These are phyloP conservation scores for Micractinium sp. DNA, from an alignment of 139 green algal species.

Conservation along the genomic window DNA sequence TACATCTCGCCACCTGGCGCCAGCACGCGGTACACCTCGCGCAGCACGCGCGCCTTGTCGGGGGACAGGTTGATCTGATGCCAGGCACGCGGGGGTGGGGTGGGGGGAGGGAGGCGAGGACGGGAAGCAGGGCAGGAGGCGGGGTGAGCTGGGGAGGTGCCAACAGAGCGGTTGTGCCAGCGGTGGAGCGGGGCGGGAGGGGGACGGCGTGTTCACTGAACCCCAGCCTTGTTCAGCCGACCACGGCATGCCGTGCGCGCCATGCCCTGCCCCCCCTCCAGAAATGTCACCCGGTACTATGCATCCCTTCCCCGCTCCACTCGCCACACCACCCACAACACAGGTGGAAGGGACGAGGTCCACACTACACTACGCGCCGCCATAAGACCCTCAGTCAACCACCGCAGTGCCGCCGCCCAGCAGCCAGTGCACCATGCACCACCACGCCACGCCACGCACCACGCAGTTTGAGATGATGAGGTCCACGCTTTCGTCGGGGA, in stretches of 20 bases:
- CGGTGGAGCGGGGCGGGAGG: neutral
- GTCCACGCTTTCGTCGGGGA: constrained; percentile 81
- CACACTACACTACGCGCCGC: neutral
- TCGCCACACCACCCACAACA: neutral
- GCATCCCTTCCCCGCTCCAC: too few species aligned
- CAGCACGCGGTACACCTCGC: constrained; percentile 79
- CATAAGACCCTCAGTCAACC: neutral
- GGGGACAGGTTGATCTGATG: constrained; percentile 80
- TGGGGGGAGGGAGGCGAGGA: neutral
- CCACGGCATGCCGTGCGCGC: too few species aligned
- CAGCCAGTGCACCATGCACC: neutral
- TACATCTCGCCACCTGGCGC: constrained; percentile 94
- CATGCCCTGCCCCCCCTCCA: too few species aligned
- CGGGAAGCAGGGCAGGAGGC: neutral
- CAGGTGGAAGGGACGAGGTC: neutral
- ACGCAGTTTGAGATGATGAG: constrained; percentile 98
- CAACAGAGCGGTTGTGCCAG: neutral
- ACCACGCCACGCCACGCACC: constrained; percentile 38
- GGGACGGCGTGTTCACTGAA: neutral
- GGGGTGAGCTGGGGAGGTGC: neutral
- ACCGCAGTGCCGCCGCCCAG: neutral
- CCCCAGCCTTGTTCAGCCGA: too few species aligned
- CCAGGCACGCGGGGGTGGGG: neutral
- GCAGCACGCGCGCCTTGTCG: constrained; percentile 79
- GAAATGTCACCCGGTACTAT: too few species aligned